phyloP scores from a whole-genome alignment of 805 yeast genomes.

The Kuraishia ogatae region DNA sequence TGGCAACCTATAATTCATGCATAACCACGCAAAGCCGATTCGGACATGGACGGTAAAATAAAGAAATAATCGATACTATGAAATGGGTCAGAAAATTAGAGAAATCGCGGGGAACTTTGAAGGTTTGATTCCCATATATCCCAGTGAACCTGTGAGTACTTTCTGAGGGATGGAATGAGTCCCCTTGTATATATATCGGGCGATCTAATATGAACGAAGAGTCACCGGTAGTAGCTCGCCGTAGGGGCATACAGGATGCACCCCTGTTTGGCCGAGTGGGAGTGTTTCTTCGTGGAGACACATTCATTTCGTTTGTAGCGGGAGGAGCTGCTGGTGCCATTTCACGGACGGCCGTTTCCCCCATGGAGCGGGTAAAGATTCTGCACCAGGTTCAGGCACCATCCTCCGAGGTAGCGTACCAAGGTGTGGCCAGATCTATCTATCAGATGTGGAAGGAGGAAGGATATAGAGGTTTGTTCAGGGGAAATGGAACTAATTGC shows the following conservation, averaged over 20 bases:
- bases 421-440: constrained; percentile 70
- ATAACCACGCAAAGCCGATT: background rate
- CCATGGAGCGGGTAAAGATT: constrained; percentile 91
- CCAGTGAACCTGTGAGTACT: background rate
- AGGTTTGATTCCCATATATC: background rate
- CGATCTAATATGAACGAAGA: background rate
- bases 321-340: constrained; percentile 79
- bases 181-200: background rate
- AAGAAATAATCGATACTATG: background rate
- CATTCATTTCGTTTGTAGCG: constrained; percentile 54
- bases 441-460: constrained; percentile 78
- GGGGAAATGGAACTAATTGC: constrained; percentile 91
- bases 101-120: background rate
- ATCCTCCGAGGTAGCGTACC: constrained; percentile 23
- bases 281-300: constrained; percentile 29
- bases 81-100: background rate
- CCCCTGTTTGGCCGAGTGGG: background rate
- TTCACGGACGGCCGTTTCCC: constrained; percentile 88
- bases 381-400: constrained; percentile 78
- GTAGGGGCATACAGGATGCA: background rate
- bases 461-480: constrained; percentile 81
- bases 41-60: background rate
- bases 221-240: background rate
- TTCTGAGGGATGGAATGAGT: background rate
- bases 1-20: background rate